Conservation (phyloP, 257 asterid species). For the Solanum appendiculatum region DNA sequence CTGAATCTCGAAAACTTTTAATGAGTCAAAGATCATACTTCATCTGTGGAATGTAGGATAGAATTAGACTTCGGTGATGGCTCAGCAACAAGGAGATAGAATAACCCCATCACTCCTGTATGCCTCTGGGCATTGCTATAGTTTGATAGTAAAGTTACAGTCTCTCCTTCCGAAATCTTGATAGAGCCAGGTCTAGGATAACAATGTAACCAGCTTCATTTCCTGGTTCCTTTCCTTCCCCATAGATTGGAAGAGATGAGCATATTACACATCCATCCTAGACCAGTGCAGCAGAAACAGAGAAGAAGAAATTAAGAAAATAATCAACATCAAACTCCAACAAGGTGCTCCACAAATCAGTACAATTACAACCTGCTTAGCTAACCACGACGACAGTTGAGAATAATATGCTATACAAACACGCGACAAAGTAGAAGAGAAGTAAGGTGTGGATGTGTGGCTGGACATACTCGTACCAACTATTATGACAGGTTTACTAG, state of each 20-base stretch:
- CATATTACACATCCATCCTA: slow-evolving; percentile 75
- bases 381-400: not conserved
- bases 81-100: slow-evolving; percentile 60
- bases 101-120: slow-evolving; percentile 85
- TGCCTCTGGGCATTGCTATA: slow-evolving; percentile 47
- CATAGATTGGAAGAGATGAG: slow-evolving; percentile 62
- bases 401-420: not conserved
- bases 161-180: no score
- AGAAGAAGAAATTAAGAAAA: not conserved
- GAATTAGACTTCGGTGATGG: slow-evolving; percentile 17
- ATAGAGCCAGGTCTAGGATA: no score
- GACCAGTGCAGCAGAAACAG: not conserved
- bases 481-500: not conserved
- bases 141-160: slow-evolving; percentile 50
- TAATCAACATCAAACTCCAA: not conserved
- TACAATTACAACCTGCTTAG: not conserved
- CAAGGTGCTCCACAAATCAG: not conserved
- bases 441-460: not conserved
- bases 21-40: slow-evolving; percentile 19
- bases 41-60: slow-evolving; percentile 8
- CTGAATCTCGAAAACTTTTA: not conserved
- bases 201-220: slow-evolving; percentile 75
- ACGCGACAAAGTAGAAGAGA: not conserved
- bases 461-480: not conserved
- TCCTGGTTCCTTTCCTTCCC: slow-evolving; percentile 63